Base-by-base conservation (phyloP, 2,329 filamentous ascomycete species). In the Epichloe brachyelytri region DNA sequence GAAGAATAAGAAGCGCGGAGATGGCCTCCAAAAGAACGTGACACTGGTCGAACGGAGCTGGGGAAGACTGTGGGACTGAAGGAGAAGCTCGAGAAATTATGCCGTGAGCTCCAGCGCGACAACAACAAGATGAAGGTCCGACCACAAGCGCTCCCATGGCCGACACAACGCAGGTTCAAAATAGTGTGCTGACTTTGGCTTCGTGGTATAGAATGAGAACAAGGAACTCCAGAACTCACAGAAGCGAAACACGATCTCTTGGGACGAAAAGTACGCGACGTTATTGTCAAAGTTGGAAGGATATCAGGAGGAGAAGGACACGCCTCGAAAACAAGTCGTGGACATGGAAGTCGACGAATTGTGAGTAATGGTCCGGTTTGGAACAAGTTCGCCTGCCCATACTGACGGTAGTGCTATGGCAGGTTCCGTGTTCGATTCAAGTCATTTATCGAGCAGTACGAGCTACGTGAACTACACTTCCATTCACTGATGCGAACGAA, bases 71-170 rank as follows among this genome's bases (percentile, higher is more conserved):
- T 86, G 19, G 86, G 84, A 1, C 80, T 97, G 64, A 96, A 95
- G 67, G 90, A 97, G 66, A 97, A 97, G 70, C 74, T 98, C 44
- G 93, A 98, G 69, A 98, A 97, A 65, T 75, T 98, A 34, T 96
- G 90, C 61, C 78, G 93, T 51, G 93, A 98, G 67, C 77, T 98
- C 51, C 93, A 94, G 54, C 86, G 91, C 61, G 93, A 98, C 64
- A 98, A 98, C 68, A 97, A 97, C 70, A 94, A 95, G 71, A 82
- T 98, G 57, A 97, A 97, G 84, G 88, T 93, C 68, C 59, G 57
- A 43, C 36, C 72, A 65, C 46, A 17, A 38, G 30, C 30, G 34
- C 11, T 17, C 6, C 19, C 26, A 30, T 43, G 2, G 19, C 26
- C 22, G 30, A 14, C 15, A 36, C 39, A 20, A 15, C 6, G 5